Percentiles rank a stretch among this genome's conserved stretches.
Evolutionary conservation across 148 eudicot species (phyloP).

Genomic region (Limonium bicolor): DNA sequence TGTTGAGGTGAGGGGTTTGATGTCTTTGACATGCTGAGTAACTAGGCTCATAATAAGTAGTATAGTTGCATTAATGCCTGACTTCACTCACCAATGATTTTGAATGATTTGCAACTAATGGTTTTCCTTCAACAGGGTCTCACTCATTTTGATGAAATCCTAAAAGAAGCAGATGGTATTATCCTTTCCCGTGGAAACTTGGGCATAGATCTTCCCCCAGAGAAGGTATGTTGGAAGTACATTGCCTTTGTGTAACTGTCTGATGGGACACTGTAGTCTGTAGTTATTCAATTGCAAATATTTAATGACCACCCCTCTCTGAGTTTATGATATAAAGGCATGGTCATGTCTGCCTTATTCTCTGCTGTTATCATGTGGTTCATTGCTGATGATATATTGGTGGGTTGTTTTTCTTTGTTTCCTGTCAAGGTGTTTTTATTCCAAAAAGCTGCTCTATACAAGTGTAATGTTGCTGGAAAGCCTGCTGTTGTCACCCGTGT

Average conservation of each 20-base stretch:
- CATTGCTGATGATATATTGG: not conserved
- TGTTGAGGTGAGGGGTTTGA: conserved; percentile 45
- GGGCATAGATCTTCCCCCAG: conserved; percentile 96
- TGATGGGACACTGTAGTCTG: no score
- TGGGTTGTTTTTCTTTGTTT: conserved; percentile 2
- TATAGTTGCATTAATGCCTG: no score
- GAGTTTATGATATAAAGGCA: not conserved
- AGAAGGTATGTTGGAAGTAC: conserved; percentile 46
- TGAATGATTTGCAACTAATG: no score
- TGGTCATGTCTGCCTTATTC: not conserved
- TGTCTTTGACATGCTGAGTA: not conserved
- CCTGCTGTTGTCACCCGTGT: conserved; percentile 97
- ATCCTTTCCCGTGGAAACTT: conserved; percentile 98
- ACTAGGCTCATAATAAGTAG: no score
- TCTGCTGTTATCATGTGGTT: not conserved
- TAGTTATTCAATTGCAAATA: no score
- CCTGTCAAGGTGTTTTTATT: conserved; percentile 72
- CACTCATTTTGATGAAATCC: conserved; percentile 85
- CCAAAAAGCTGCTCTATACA: conserved; percentile 88
- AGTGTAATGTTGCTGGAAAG: conserved; percentile 95
- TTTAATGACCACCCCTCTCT: not conserved
- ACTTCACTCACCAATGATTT: no score
- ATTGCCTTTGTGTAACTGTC: not conserved
- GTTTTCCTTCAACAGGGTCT: conserved; percentile 35
- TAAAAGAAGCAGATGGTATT: conserved; percentile 92